phyloP scores from a whole-genome alignment of 495 filamentous ascomycete species.

The Aspergillus incahuasiensis region DNA sequence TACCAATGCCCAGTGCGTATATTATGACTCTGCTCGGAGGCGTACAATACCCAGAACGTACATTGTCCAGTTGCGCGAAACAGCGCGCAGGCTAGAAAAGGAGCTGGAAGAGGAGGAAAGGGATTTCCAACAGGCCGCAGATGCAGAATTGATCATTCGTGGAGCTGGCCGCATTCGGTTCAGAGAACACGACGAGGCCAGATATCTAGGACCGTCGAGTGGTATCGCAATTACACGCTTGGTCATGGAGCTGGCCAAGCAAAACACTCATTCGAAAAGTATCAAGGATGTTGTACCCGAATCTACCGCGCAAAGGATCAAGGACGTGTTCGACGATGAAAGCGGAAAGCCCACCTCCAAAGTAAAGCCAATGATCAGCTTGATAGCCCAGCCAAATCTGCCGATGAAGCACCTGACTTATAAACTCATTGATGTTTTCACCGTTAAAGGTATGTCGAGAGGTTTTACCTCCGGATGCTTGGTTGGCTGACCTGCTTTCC shows the following conservation, averaged over 20 bases:
- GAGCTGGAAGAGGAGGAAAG: conserved; percentile 59
- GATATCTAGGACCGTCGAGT: conserved; percentile 87
- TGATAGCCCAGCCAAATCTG: conserved; percentile 61
- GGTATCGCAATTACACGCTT: conserved; percentile 90
- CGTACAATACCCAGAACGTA: conserved; percentile 76
- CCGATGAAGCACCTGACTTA: conserved; percentile 64
- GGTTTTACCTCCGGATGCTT: conserved; percentile 2
- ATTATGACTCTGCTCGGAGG: conserved; percentile 80
- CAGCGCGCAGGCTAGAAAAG: conserved; percentile 69
- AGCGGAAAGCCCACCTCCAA: conserved; percentile 59
- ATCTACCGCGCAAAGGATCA: conserved; percentile 54
- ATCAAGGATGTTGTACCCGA: conserved; percentile 86
- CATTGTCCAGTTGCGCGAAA: conserved; percentile 81
- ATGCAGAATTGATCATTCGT: conserved; percentile 76
- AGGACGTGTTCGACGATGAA: conserved; percentile 51
- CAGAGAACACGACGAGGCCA: conserved; percentile 73
- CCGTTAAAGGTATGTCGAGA: conserved; percentile 63
- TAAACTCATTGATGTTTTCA: conserved; percentile 71
- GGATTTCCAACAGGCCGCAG: conserved; percentile 62
- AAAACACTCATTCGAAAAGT: conserved; percentile 74
- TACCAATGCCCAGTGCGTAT: conserved; percentile 83
- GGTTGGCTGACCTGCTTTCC: conserved; percentile 11
- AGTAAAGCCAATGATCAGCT: conserved; percentile 74
- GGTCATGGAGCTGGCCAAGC: conserved; percentile 91
- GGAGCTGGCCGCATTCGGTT: conserved; percentile 77